Conservation (phyloP, 2,329 filamentous ascomycete genomes). For the Clonostachys solani region DNA sequence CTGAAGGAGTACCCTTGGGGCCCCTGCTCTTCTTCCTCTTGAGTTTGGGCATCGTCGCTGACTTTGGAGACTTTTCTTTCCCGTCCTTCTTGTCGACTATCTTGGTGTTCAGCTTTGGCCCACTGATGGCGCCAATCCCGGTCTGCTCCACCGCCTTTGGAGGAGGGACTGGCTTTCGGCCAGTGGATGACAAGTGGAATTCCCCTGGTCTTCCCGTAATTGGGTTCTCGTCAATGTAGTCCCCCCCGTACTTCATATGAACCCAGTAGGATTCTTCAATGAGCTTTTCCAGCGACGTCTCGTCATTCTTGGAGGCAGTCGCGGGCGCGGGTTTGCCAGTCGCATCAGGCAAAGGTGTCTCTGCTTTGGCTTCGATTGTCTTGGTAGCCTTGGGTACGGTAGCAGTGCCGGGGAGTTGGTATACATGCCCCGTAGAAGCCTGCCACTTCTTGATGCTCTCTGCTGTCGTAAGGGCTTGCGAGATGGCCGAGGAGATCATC, state of each 20-base stretch:
- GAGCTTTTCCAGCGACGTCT: constrained; percentile 36
- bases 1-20: constrained; percentile 10
- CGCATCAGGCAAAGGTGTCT: constrained; percentile 41
- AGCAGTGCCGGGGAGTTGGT: constrained; percentile 29
- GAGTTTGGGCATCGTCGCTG: constrained; percentile 33
- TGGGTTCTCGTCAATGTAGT: constrained; percentile 65
- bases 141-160: constrained; percentile 20
- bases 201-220: constrained; percentile 63
- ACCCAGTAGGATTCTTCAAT: constrained; percentile 55
- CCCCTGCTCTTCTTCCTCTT: constrained; percentile 46
- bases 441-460: constrained; percentile 50
- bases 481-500: constrained; percentile 49
- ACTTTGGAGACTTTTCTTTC: constrained; percentile 40
- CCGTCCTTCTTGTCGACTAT: constrained; percentile 38
- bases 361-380: constrained; percentile 36
- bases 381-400: constrained; percentile 14
- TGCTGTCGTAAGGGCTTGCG: constrained; percentile 45
- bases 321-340: constrained; percentile 8
- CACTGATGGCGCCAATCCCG: constrained; percentile 26
- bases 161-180: constrained; percentile 38
- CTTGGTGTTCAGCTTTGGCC: constrained; percentile 33
- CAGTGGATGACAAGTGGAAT: constrained; percentile 60
- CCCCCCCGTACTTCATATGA: constrained; percentile 55
- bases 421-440: constrained; percentile 48
- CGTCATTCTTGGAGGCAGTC: constrained; percentile 24